Evolutionary conservation across 1,284 basidiomycete species (phyloP).

Genomic region (Hemileia vastatrix): DNA sequence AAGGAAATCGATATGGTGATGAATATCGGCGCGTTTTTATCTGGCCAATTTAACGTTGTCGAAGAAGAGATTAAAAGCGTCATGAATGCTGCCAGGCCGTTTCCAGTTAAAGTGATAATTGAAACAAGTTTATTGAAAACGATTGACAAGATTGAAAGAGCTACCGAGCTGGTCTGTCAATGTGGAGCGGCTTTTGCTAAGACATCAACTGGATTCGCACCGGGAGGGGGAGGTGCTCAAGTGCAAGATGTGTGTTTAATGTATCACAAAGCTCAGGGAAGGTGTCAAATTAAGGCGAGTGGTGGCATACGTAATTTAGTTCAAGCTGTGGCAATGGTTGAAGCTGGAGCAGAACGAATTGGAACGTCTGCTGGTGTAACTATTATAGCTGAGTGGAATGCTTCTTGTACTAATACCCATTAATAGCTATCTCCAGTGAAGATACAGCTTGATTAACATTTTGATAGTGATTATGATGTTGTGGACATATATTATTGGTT

Average conservation of each 20-base stretch:
- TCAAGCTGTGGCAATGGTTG: background rate
- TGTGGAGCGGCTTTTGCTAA: background rate
- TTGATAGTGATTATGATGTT: too few relatives aligned
- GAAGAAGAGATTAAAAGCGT: background rate
- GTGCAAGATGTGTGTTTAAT: background rate
- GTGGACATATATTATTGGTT: too few relatives aligned
- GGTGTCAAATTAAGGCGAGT: background rate
- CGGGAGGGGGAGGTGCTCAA: background rate
- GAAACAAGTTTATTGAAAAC: conserved; percentile 2
- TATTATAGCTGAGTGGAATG: background rate
- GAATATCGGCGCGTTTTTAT: background rate
- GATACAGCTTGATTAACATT: too few relatives aligned
- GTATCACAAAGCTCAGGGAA: too few relatives aligned
- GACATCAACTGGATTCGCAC: conserved; percentile 8
- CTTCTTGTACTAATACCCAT: background rate
- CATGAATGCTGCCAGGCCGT: background rate
- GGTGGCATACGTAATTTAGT: background rate
- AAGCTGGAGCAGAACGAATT: background rate
- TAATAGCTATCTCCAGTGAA: too few relatives aligned
- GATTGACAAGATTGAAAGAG: background rate
- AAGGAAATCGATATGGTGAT: conserved; percentile 7
- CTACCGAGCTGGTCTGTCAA: background rate
- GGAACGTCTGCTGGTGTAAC: conserved; percentile 6
- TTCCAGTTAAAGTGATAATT: conserved; percentile 4
- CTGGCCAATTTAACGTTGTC: background rate